A percentile compares a stretch with the other conserved stretches of the same genome.
phyloP scores from a whole-genome alignment of 306 rosid genomes.

The Phaseolus lunatus region DNA sequence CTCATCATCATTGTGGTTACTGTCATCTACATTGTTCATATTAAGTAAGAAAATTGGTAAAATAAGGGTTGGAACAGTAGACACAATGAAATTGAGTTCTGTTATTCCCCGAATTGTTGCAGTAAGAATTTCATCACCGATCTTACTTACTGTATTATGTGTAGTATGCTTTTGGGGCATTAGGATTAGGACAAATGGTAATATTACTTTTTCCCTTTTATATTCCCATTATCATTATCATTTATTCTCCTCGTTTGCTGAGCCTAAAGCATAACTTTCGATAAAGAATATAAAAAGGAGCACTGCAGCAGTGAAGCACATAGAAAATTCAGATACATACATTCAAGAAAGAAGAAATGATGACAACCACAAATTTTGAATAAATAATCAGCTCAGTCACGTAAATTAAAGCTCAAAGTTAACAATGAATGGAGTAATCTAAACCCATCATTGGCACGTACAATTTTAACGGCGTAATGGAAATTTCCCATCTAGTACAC shows the following conservation, averaged over 20 bases:
- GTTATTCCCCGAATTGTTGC: conserved; percentile 11
- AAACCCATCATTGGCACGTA: background rate
- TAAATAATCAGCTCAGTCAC: conserved; percentile 6
- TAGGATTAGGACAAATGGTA: conserved; percentile 13
- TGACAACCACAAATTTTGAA: background rate
- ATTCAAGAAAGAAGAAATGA: conserved; percentile 23
- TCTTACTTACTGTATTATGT: background rate
- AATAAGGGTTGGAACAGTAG: background rate
- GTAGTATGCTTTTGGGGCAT: background rate
- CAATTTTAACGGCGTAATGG: background rate
- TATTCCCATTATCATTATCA: conserved; percentile 9
- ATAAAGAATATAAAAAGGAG: conserved; percentile 25
- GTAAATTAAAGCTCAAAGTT: background rate
- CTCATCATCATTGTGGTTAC: conserved; percentile 53
- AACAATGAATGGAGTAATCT: background rate
- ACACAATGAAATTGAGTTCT: conserved; percentile 26
- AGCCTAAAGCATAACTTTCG: conserved; percentile 31
- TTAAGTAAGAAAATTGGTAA: conserved; percentile 26
- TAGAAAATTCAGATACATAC: conserved; percentile 23
- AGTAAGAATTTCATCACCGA: background rate
- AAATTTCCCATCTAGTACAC: conserved; percentile 5
- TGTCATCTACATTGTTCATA: conserved; percentile 41
- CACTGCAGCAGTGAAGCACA: conserved; percentile 1
- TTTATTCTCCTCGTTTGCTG: conserved; percentile 42
- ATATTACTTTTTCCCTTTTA: background rate